Evolutionary conservation across 129 eudicot species (phyloP), one percentile per base, ranked within the genome.

Genomic region (Helianthus tuberosus): DNA sequence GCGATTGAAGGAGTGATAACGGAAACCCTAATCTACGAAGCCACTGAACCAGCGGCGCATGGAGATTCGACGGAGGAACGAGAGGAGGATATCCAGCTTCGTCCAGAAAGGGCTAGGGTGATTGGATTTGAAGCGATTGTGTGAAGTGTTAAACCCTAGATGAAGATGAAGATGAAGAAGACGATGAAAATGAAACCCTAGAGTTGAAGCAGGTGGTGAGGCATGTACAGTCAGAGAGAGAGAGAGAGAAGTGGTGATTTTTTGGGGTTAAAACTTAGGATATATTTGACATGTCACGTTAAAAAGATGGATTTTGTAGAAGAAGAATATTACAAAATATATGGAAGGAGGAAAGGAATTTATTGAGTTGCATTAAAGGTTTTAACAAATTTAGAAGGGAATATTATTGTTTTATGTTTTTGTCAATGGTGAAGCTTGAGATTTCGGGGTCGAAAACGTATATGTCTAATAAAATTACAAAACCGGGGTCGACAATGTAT

Each of bases 21-120:
- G 39, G 12, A 62, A 11, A 14, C 46, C 61, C 80, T 39, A 91
- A 81, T 91, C 90, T 50, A 88, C 80, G 78, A 82, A 86, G 79
- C 88, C 90, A 80, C 80, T 86, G 68, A 86, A 91, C 79, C 85
- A 87, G 81, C 96, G 89, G 90, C 88, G 80, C 75, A 85, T 64
- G 70, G 84, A 82, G 86, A 81, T 74, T 50, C 73, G 72, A 36
- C 75, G 66, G 57, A 70, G 72, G 46, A 69, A 80, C 6, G 53
- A 48, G 3, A 74, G 76, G 27, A 71, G 77, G 77, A 82, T 76
- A 76, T 67, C 85, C 88, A 88, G 97, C 87, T 86, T 83, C 66
- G 75, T 76, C 29, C 32, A 48, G 58, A 66, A 77, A 71, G 76
- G 76, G 75, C 74, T 63, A 74, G 47, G 68, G 61, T 39, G 72